These are phyloP conservation scores for Obelidium mucronatum DNA, from an alignment of 192 early-diverging fungal species.

Conservation along the genomic window DNA sequence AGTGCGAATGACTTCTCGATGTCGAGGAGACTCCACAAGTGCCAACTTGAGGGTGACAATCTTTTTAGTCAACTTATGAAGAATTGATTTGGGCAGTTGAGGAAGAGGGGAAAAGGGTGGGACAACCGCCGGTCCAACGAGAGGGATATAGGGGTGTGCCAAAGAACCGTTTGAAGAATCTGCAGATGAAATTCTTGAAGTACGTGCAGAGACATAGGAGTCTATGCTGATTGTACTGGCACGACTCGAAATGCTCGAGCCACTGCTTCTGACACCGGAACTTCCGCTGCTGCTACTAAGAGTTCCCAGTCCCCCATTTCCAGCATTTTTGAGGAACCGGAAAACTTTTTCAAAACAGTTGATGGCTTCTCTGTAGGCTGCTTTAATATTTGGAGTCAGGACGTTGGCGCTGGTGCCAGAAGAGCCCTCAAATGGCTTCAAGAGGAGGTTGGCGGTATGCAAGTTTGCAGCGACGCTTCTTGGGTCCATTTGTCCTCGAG, in stretches of 20 bases:
- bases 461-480: slow-evolving; percentile 54
- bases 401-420: slow-evolving; percentile 27
- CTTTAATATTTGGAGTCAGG: slow-evolving; percentile 50
- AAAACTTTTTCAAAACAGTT: slow-evolving; percentile 59
- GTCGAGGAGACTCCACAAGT: slow-evolving; percentile 51
- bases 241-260: slow-evolving; percentile 15
- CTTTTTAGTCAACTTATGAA: slow-evolving; percentile 53
- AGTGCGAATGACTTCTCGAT: slow-evolving; percentile 50
- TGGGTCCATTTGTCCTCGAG: slow-evolving; percentile 50
- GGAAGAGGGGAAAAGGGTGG: slow-evolving; percentile 45
- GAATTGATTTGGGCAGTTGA: slow-evolving; percentile 41
- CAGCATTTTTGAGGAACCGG: slow-evolving; percentile 45
- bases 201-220: slow-evolving; percentile 17
- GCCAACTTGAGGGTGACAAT: slow-evolving; percentile 57
- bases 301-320: not conserved
- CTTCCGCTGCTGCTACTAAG: not conserved
- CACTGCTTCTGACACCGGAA: not conserved
- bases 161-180: not conserved
- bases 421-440: slow-evolving; percentile 49
- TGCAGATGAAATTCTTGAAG: not conserved
- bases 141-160: not conserved
- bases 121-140: slow-evolving; percentile 48
- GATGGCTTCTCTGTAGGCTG: slow-evolving; percentile 57
- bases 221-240: slow-evolving; percentile 10
- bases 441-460: slow-evolving; percentile 51